Conservation (phyloP, 768 basidiomycete species). For the Boletus reticulatus region DNA sequence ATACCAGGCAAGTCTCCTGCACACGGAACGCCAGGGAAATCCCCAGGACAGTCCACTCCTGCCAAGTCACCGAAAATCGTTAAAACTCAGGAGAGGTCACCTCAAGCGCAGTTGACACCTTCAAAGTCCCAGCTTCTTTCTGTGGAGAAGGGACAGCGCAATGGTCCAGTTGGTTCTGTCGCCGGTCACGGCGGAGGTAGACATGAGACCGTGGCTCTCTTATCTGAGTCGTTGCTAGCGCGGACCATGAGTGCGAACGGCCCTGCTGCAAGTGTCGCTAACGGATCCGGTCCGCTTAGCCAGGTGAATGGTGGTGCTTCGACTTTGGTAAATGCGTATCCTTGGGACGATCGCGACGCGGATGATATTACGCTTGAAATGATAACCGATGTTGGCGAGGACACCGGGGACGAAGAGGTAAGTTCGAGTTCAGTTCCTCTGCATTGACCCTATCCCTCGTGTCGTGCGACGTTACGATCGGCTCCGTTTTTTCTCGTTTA, state of each 20-base stretch:
- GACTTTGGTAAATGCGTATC: constrained; percentile 19
- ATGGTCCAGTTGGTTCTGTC: constrained; percentile 18
- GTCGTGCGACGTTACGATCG: neutral
- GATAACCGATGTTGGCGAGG: constrained; percentile 56
- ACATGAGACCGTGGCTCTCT: constrained; percentile 12
- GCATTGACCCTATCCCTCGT: neutral
- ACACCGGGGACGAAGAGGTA: constrained; percentile 73
- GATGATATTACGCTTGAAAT: constrained; percentile 71
- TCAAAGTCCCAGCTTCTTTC: constrained; percentile 17
- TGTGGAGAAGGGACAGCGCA: constrained; percentile 18
- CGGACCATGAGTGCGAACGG: constrained; percentile 11
- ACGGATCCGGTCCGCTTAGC: constrained; percentile 19
- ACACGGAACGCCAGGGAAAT: constrained; percentile 19
- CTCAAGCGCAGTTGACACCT: constrained; percentile 21
- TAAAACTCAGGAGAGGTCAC: constrained; percentile 21
- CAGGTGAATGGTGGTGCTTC: constrained; percentile 24
- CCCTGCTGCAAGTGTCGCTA: constrained; percentile 15
- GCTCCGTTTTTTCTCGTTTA: neutral
- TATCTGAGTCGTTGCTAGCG: constrained; percentile 18
- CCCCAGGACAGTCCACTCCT: constrained; percentile 18
- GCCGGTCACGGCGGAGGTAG: constrained; percentile 9
- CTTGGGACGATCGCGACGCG: constrained; percentile 41
- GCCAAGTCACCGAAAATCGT: constrained; percentile 22
- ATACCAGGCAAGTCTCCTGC: constrained; percentile 20
- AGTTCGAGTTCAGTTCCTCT: constrained; percentile 5